Conservation (phyloP, 2,329 filamentous ascomycete species). For the Hirsutella thompsonii region DNA sequence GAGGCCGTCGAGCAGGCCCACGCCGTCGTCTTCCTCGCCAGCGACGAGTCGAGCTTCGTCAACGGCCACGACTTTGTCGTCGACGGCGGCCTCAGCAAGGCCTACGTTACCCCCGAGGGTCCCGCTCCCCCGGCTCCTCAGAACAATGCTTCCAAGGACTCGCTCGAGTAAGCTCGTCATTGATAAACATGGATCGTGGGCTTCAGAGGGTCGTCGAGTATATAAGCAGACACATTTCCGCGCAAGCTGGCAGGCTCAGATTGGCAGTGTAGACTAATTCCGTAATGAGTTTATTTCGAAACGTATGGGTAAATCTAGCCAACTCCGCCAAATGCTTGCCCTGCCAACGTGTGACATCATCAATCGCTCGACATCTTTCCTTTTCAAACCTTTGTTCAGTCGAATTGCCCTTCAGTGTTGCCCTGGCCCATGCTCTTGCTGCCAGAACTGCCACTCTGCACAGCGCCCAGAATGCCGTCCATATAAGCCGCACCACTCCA, state of each 20-base stretch:
- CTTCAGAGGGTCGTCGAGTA: background rate
- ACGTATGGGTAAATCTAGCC: background rate
- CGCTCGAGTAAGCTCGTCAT: slow-evolving; percentile 20
- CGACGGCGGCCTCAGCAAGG: slow-evolving; percentile 90
- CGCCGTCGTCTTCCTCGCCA: slow-evolving; percentile 76
- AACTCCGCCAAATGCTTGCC: background rate
- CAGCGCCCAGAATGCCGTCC: slow-evolving; percentile 78
- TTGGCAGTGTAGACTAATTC: too few relatives aligned
- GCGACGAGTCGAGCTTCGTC: slow-evolving; percentile 80
- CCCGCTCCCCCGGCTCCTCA: slow-evolving; percentile 37
- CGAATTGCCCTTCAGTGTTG: slow-evolving; percentile 68
- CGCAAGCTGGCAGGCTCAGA: too few relatives aligned
- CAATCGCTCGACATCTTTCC: background rate
- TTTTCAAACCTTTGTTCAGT: slow-evolving; percentile 11
- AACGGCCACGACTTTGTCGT: slow-evolving; percentile 90
- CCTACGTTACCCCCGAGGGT: slow-evolving; percentile 63
- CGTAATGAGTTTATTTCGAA: too few relatives aligned
- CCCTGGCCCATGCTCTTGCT: slow-evolving; percentile 92
- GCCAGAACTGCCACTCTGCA: slow-evolving; percentile 81
- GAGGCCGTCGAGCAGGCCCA: slow-evolving; percentile 92
- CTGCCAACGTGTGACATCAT: background rate
- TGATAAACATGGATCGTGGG: background rate
- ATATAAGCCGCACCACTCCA: slow-evolving; percentile 62
- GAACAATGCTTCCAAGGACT: slow-evolving; percentile 45
- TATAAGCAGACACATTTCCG: background rate